Base-by-base conservation (phyloP, 2,329 filamentous ascomycete genomes). In the Aspergillus hortae region DNA sequence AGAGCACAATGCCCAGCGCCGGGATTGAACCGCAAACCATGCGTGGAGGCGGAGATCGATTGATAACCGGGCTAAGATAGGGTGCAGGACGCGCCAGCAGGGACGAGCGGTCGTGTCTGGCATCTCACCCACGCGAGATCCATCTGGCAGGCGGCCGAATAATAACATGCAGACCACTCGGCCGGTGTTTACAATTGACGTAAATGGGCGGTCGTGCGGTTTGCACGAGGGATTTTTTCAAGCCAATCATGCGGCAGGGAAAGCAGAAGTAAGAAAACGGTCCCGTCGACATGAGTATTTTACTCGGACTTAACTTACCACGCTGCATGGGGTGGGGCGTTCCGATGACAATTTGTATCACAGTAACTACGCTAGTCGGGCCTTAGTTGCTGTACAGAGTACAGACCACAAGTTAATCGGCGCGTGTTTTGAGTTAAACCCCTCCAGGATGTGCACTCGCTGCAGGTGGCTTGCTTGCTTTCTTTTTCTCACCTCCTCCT, bases 141-240 rank as follows among this genome's bases (percentile, higher is more conserved):
- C 15, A 21, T 36, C 30, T 10, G 33, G n/a, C n/a, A 14, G n/a
- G 23, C 17, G 35, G 36, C 45, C 35, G 14, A 38, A n/a, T n/a
- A 7, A 6, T n/a, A 7, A 11, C 35, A 6, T 15, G 35, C 40
- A 42, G 15, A 19, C 40, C 4, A 21, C 19, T 19, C 40, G 19
- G 5, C 35, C 7, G 35, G 35, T n/a, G 6, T 38, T 38, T n/a
- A 19, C 25, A 44, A 44, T 27, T 32, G 48, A 51, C 48, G 44
- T 46, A 51, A 47, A 51, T 36, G 9, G 19, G 33, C 12, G 40
- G 19, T 15, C n/a, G 23, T 40, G 6, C 36, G 10, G 19, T 33
- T 47, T 55, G 52, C 53, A 59, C 58, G 58, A 61, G 58, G 58
- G 53, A 61, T 59, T 61, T 61, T 60, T 56, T 36, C 19, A 43